Evolutionary conservation across 345 rosid genomes (phyloP).

Genomic region (Hypericum perforatum): DNA sequence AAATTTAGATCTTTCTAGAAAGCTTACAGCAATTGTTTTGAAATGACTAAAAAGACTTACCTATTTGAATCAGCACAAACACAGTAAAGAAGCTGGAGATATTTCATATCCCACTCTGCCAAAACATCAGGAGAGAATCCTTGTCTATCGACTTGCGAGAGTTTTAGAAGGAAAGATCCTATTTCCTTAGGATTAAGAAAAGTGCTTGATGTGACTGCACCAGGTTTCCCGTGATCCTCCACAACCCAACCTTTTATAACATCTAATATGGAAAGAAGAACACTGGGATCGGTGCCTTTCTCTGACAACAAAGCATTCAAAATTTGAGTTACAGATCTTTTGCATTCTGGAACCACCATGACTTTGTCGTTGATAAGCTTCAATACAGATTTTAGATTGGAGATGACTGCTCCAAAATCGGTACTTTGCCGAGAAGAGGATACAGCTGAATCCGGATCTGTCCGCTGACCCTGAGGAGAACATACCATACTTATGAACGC

Average conservation of each 20-base stretch:
- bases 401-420: slow-evolving; percentile 74
- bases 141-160: slow-evolving; percentile 86
- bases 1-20: slow-evolving; percentile 12
- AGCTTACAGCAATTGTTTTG: slow-evolving; percentile 10
- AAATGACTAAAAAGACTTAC: slow-evolving; percentile 28
- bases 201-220: slow-evolving; percentile 39
- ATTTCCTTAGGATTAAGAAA: slow-evolving; percentile 72
- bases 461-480: slow-evolving; percentile 64
- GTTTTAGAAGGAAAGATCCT: slow-evolving; percentile 70
- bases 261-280: slow-evolving; percentile 87
- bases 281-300: slow-evolving; percentile 83
- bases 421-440: slow-evolving; percentile 82
- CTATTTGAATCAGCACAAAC: slow-evolving; percentile 77
- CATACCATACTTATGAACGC: background rate
- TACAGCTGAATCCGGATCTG: slow-evolving; percentile 79
- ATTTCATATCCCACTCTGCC: slow-evolving; percentile 93
- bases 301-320: slow-evolving; percentile 81
- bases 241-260: slow-evolving; percentile 86
- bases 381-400: slow-evolving; percentile 71
- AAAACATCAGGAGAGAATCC: slow-evolving; percentile 49
- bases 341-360: slow-evolving; percentile 84
- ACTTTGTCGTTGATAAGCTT: slow-evolving; percentile 76
- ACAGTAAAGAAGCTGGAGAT: slow-evolving; percentile 86
- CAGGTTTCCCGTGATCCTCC: slow-evolving; percentile 61
- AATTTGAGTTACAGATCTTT: slow-evolving; percentile 60